Evolutionary conservation across 495 filamentous ascomycete genomes (phyloP), one percentile per base, ranked within the genome.

Genomic region (Aspergillus haitiensis): DNA sequence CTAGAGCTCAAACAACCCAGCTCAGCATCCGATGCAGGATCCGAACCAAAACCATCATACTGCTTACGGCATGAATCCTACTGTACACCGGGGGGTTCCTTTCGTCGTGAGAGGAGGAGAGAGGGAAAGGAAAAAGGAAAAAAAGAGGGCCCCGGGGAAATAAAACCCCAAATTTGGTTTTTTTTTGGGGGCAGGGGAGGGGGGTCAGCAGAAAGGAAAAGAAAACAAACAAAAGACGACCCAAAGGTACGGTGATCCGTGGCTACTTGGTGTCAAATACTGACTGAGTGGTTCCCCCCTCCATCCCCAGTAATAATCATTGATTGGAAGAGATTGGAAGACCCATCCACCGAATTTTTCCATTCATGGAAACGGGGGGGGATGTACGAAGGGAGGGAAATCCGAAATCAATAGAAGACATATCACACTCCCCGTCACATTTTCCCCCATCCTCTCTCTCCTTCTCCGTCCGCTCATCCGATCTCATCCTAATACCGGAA

Each of bases 131-230:
- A 46, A 47, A 16, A 47, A 47, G 15, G 44, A 21, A 47, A 21
- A 47, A 6, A 47, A 21, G 27, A 47, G 15, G 18, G 27, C 16
- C 16, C n/a, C 16, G 10, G 10, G 44, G 27, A 9, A 8, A 47
- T n/a, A 18, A 6, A 47, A 16, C 1, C n/a, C 7, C 13, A 7
- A 46, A 16, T 16, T 15, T n/a, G 15, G 5, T 42, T 11, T 18
- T 21, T 18, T 18, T 83, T 63, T 82, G 76, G 59, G 80, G 69
- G 2, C n/a, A 2, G 8, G 9, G 15, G 9, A 5, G 27, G 8
- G n/a, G 44, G 16, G 44, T 47, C 44, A 27, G 21, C 21, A 27
- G 21, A 27, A 27, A 27, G 3, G 21, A 27, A 27, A 27, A 27
- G 21, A 27, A 27, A 27, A 27, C 21, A 27, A 27, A 27, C 21